Evolutionary conservation across 2,329 filamentous ascomycete species (phyloP), one percentile per base, ranked within the genome.

Genomic region (Helminthosporium solani): DNA sequence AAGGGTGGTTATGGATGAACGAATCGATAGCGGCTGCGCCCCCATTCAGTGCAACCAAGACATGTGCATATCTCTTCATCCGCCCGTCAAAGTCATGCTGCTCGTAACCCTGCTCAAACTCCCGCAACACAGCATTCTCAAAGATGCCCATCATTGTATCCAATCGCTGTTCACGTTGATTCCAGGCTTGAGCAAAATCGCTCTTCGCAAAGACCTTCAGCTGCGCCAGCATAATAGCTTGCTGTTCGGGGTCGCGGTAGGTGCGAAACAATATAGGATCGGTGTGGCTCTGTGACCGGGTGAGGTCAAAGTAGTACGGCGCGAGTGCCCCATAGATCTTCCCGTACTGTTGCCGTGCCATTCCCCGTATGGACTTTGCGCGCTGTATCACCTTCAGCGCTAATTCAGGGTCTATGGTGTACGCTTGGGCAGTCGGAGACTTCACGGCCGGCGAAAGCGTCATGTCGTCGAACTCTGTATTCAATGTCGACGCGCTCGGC

Each of bases 51-150:
- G 81, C 80, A 47, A 88, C 84, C 46, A 99, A 74, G 14, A 99
- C 90, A 58, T 90, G 84, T 2, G 91, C 91, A 70, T 96, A 97
- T 62, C 87, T 83, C 57, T 81, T 84, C 92, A 97, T 96, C 43
- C 85, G 80, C 2, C 89, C 90, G 54, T 95, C 87, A 43, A 95
- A 84, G 67, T 99, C 92, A 73, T 87, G 88, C 34, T 84, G 85
- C 66, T 94, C 89, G 56, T 95, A 95, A 3, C 90, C 94, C 54
- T 94, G 87, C 70, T 95, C 88, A 57, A 99, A 99, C 67, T 99
- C 94, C 39, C 87, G 82, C 41, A 96, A 73, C 3, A 95, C 91
- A 3, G 91, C 90, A 46, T 86, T 90, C 71, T 97, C 92, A 61
- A 99, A 99, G 48, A 94, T 85, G 30, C 80, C 80, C 54, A 86